phyloP scores from a whole-genome alignment of 371 early-diverging fungal species.

The Mucor indicus region DNA sequence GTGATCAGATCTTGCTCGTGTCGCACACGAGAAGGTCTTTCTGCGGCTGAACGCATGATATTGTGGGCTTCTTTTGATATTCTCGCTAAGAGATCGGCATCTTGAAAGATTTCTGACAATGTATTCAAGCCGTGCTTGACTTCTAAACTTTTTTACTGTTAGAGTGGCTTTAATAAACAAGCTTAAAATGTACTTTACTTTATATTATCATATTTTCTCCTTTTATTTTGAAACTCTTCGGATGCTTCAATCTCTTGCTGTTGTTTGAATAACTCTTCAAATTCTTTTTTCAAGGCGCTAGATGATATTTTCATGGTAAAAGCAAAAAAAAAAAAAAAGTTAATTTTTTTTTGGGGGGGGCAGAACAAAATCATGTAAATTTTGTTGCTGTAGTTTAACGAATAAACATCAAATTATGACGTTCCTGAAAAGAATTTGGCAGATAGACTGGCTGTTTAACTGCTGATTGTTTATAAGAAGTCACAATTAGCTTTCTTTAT shows the following conservation, averaged over 20 bases:
- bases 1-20: background rate
- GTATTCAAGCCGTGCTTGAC: slow-evolving; percentile 1
- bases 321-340: background rate
- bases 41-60: background rate
- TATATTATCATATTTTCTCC: slow-evolving; percentile 1
- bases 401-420: too few species aligned
- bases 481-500: too few species aligned
- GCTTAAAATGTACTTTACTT: background rate
- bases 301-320: slow-evolving; percentile 1
- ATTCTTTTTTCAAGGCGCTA: background rate
- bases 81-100: slow-evolving; percentile 11
- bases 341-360: too few species aligned
- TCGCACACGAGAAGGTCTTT: slow-evolving; percentile 1
- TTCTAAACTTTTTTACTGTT: background rate
- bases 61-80: slow-evolving; percentile 1
- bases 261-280: slow-evolving; percentile 2
- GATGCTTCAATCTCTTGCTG: slow-evolving; percentile 1
- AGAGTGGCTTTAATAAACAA: background rate
- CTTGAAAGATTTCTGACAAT: slow-evolving; percentile 19
- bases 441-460: too few species aligned
- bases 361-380: too few species aligned
- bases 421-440: too few species aligned
- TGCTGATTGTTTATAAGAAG: too few species aligned
- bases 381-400: too few species aligned
- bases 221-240: background rate